Base-by-base conservation (phyloP, 805 yeast species). In the Kazachstania martiniae region DNA sequence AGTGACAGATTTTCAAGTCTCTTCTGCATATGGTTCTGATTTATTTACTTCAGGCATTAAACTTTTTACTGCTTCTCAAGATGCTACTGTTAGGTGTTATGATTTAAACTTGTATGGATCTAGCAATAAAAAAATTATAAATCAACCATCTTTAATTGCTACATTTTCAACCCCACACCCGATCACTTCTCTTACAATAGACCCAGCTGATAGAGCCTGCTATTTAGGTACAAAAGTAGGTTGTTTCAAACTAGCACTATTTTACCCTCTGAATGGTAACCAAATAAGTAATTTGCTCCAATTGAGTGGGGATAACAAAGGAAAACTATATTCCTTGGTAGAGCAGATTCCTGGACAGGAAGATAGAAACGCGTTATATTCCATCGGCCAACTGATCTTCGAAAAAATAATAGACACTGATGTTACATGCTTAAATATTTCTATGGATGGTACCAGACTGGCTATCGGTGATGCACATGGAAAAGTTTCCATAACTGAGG, bases 401-500 rank as follows among this genome's bases (percentile, higher is more conserved):
- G 42, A 42, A 1, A 49, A 40, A 27, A 13, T 56, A 3, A 22
- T 38, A 7, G 48, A 52, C 1, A 51, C 53, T 5, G 38, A 48
- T 3, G 71, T 81, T 2, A 70, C 83, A 0, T 59, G 70, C 25
- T 42, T 86, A 32, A 63, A 61, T 2, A 55, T 82, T 3, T 74
- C 86, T 5, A 59, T 80, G 47, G 96, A 87, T 50, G 94, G 89
- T 4, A 72, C 87, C 12, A 53, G 62, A 23, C 46, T 87, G 5
- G 60, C 80, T 3, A 71, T 85, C 5, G 96, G 95, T 22, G 93
- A 83, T 49, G 53, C 66, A 0, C 47, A 44, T n/a, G 96, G 96
- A 1, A 64, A 70, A 18, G 72, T 83, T 2, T 68, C 70, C 25
- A 65, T 77, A 1, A 68, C 77, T 44, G 96, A 89, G 53, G 63